A percentile compares a stretch with the other conserved stretches of the same genome.
These are phyloP conservation scores for Exserohilum rostratum DNA, from an alignment of 2,329 filamentous ascomycete genomes.

Conservation along the genomic window DNA sequence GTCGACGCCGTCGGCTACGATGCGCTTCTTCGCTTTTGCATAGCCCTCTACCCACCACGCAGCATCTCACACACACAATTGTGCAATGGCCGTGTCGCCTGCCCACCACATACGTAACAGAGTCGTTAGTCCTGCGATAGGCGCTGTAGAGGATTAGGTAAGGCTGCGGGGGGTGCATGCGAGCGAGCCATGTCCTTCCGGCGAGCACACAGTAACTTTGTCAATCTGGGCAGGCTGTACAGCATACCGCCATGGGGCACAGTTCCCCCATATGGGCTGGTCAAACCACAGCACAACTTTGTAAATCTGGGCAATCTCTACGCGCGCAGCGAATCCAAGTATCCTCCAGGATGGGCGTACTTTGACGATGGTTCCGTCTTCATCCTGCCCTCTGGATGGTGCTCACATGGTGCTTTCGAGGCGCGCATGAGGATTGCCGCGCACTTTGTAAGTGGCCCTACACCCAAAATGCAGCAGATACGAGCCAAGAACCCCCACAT, in stretches of 20 bases:
- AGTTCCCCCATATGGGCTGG: not conserved
- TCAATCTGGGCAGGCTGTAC: constrained; percentile 22
- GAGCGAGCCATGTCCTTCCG: constrained; percentile 8
- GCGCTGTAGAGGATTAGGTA: not conserved
- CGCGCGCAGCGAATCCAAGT: not conserved
- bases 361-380: constrained; percentile 33
- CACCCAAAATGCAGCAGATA: constrained; percentile 12
- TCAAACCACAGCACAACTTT: constrained; percentile 3
- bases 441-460: constrained; percentile 16
- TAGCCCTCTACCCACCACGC: constrained; percentile 2
- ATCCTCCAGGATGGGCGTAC: constrained; percentile 23
- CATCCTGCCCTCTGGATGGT: constrained; percentile 9
- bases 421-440: constrained; percentile 21
- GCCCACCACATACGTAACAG: constrained; percentile 1
- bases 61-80: constrained; percentile 1
- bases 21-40: constrained; percentile 14
- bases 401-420: constrained; percentile 23
- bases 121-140: not conserved
- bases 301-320: constrained; percentile 27
- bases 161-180: not conserved
- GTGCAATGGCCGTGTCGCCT: constrained; percentile 8
- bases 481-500: not conserved
- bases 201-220: constrained; percentile 14
- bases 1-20: constrained; percentile 2
- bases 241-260: constrained; percentile 7